Evolutionary conservation across 2,329 filamentous ascomycete species (phyloP), one percentile per base, ranked within the genome.

Genomic region (Aureobasidium vineae): DNA sequence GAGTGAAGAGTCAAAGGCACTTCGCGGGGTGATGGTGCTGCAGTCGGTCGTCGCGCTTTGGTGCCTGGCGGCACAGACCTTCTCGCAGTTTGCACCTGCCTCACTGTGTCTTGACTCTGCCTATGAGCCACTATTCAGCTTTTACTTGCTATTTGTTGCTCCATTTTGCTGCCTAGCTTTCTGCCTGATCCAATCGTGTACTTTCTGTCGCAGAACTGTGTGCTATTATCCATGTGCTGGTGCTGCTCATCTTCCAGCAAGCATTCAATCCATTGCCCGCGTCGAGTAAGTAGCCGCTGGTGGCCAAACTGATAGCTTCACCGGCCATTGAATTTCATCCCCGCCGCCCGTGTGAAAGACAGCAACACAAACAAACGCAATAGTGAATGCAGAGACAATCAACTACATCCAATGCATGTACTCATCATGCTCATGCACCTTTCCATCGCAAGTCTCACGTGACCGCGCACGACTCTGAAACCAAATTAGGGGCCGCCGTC

Each of bases 391-490:
- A 61, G 21, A 19, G 16, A 28, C 21, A 26, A 23, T 11, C 16
- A 5, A 13, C 4, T 21, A 60, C 13, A 38, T 1, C 45, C 26
- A 13, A 61, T 7, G 19, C 43, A 33, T 47, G n/a, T 49, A 43
- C 6, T 19, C 10, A 10, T 26, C 19, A 3, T 36, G n/a, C 19
- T 52, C 45, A 40, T 63, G 59, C 45, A 52, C 4, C 23, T 45
- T 38, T 52, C 52, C 52, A 53, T 53, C 31, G 31, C 47, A 52
- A 26, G 28, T 61, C 36, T 61, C 65, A 56, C 56, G 59, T 63
- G 59, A 63, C 59, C 45, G 59, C 52, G 45, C 59, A 52, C 59
- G 59, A 63, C 59, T 52, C 31, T 63, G 45, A 63, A 52, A 50
- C 43, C 31, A 52, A 31, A 63, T 63, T 63, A 63, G 59, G 59